Base-by-base conservation (phyloP, 2,329 filamentous ascomycete genomes). In the Chrysoporthe deuterocubensis region DNA sequence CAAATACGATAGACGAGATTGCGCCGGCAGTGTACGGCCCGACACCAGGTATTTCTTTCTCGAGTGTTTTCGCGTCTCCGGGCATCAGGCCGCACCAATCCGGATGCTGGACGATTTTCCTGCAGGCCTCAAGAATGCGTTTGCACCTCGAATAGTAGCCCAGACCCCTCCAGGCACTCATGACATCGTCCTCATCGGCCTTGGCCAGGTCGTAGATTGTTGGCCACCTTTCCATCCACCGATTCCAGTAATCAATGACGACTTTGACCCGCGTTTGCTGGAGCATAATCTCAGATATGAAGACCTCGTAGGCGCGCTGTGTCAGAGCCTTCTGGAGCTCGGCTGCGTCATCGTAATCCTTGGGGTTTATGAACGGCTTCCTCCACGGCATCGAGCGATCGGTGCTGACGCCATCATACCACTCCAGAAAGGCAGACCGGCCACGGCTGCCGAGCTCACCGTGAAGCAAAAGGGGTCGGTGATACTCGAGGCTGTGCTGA, bases 241-340 rank as follows among this genome's bases (percentile, higher is more conserved):
- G 80, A 42, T 84, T 86, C 85, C 87, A 90, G 74, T 90, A 90
- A 61, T 84, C 85, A 26, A 89, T 84, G 0, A 89, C 88, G 7
- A 84, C 84, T 2, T 85, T 82, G 4, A 90, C 88, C 40, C 88
- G 85, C 1, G 88, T 90, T 76, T 90, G 88, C 75, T 90, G 88
- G 13, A 90, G 81, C 88, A 90, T 90, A 71, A 89, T 85, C 77
- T 90, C 88, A 73, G 84, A 87, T 73, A 90, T 88, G 86, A 87
- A 90, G 59, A 90, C 87, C 74, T 89, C 83, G 77, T 90, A 90
- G 1, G 87, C 88, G 60, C 88, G 83, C 42, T 78, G 81, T 67
- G 84, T 83, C 13, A 89, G 78, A 2, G 75, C 75, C n/a, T 67
- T 59, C 42, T 80, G 80, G 9, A 85, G 77, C n/a, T 78, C 76